Evolutionary conservation across 352 stramenopile species (phyloP).

Genomic region (Phytophthora quininea): DNA sequence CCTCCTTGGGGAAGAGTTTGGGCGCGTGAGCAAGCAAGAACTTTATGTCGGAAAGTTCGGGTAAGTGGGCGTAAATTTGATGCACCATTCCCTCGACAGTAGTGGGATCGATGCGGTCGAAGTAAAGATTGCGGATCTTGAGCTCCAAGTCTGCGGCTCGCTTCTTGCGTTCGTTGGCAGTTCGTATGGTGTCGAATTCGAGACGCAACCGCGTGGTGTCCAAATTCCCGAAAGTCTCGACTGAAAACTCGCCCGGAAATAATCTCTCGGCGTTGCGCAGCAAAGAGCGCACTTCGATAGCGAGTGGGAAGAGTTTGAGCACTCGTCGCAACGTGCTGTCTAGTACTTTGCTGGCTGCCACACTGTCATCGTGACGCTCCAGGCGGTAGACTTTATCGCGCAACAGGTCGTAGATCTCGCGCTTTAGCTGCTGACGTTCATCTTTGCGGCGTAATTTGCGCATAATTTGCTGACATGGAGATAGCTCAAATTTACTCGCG

Average conservation of each 20-base stretch:
- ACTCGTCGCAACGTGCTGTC: conserved; percentile 52
- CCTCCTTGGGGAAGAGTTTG: conserved; percentile 69
- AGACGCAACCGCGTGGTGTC: conserved; percentile 34
- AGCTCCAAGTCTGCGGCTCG: conserved; percentile 86
- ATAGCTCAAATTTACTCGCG: conserved; percentile 7
- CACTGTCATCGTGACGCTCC: conserved; percentile 39
- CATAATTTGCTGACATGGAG: conserved; percentile 59
- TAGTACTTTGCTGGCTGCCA: conserved; percentile 27
- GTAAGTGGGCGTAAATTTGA: conserved; percentile 81
- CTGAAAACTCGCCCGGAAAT: conserved; percentile 65
- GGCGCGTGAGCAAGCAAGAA: conserved; percentile 82
- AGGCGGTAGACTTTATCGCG: conserved; percentile 66
- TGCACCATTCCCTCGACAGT: conserved; percentile 82
- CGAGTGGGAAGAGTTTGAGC: conserved; percentile 64
- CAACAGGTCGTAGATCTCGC: conserved; percentile 59
- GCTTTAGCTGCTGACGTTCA: conserved; percentile 65
- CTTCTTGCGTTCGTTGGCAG: conserved; percentile 77
- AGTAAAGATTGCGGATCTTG: conserved; percentile 91
- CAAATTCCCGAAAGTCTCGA: conserved; percentile 32
- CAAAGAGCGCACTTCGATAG: conserved; percentile 79
- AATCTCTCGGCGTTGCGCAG: conserved; percentile 83
- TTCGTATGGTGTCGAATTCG: conserved; percentile 48
- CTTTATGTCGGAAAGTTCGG: conserved; percentile 73
- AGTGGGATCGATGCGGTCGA: conserved; percentile 84
- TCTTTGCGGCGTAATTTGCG: conserved; percentile 66